phyloP scores from a whole-genome alignment of 768 basidiomycete genomes.

The Boletus barrowsii region DNA sequence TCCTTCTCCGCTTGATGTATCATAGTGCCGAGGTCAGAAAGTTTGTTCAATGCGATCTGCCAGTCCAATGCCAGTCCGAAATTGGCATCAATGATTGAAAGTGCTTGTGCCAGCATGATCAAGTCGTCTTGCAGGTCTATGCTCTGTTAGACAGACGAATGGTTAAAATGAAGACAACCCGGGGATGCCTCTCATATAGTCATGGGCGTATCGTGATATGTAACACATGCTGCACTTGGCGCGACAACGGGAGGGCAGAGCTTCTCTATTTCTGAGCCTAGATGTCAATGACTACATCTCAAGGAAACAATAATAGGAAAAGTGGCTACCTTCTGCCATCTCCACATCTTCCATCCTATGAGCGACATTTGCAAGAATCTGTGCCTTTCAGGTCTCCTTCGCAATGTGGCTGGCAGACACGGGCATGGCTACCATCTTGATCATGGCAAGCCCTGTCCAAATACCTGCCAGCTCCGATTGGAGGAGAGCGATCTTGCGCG shows the following conservation, averaged over 20 bases:
- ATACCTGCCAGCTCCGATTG: constrained; percentile 13
- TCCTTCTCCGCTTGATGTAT: too few species aligned
- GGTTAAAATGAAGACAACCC: too few species aligned
- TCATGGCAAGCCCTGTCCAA: constrained; percentile 4
- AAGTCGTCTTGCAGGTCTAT: too few species aligned
- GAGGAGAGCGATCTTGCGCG: constrained; percentile 16
- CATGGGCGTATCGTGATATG: not conserved
- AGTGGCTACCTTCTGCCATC: constrained; percentile 3
- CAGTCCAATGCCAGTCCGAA: too few species aligned
- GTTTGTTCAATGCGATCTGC: too few species aligned
- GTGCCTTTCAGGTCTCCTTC: constrained; percentile 1
- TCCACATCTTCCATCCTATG: not conserved
- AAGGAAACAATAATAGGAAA: not conserved
- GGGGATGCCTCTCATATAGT: not conserved
- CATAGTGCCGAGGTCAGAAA: too few species aligned
- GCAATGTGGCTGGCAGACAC: not conserved
- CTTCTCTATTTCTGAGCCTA: not conserved
- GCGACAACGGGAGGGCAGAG: not conserved
- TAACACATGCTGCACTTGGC: not conserved
- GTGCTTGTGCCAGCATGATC: too few species aligned
- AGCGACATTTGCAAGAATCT: not conserved
- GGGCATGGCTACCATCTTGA: constrained; percentile 6
- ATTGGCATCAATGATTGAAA: too few species aligned
- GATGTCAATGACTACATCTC: not conserved
- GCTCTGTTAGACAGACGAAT: too few species aligned